Evolutionary conservation across 1,284 basidiomycete genomes (phyloP).

Genomic region (Sphaerobolus stellatus): DNA sequence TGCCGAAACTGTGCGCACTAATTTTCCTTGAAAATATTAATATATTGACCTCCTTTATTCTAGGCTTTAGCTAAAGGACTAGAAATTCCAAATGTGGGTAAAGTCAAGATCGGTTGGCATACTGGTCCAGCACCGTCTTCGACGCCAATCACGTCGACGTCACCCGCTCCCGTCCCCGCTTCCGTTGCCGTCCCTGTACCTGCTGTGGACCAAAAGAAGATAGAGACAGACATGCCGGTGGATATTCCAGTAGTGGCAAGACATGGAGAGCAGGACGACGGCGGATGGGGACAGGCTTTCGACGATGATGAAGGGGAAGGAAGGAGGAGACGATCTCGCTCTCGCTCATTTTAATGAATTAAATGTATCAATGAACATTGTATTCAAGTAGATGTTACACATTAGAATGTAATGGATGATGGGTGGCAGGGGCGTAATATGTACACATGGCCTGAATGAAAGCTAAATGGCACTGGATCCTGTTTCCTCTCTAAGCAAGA

Average conservation of each 20-base stretch:
- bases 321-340: constrained; percentile 12
- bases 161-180: constrained; percentile 17
- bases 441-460: no score
- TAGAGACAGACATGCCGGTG: constrained; percentile 6
- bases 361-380: neutral
- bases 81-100: constrained; percentile 60
- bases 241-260: constrained; percentile 24
- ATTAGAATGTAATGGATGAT: neutral
- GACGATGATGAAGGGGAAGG: constrained; percentile 57
- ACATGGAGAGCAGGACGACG: constrained; percentile 54
- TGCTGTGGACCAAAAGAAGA: constrained; percentile 1
- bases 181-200: neutral
- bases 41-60: constrained; percentile 10
- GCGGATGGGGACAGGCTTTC: constrained; percentile 57
- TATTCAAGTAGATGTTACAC: neutral
- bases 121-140: constrained; percentile 34
- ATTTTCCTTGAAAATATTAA: neutral
- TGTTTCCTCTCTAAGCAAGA: no score
- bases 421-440: no score
- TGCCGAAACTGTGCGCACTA: constrained; percentile 66
- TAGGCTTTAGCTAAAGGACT: constrained; percentile 69
- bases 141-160: constrained; percentile 17
- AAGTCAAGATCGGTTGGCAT: constrained; percentile 67
- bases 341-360: constrained; percentile 9
- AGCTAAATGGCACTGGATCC: no score